Evolutionary conservation across 257 asterid species (phyloP), one percentile per base, ranked within the genome.

Genomic region (Solanum pimpinellifolium): DNA sequence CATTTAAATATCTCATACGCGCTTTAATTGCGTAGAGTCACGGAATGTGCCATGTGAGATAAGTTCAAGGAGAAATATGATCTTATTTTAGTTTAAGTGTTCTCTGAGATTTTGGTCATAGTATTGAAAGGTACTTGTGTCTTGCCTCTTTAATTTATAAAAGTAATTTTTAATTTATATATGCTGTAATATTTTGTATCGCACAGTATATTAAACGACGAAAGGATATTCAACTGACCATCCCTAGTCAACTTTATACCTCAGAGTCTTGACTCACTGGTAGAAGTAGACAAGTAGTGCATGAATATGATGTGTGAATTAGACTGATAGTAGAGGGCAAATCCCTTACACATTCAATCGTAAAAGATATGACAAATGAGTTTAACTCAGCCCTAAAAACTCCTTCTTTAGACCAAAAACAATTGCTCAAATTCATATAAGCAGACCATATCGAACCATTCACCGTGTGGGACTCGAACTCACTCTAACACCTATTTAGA

Each of bases 341-440:
- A 8, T 31, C 42, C n/a, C 44, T 72, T 72, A 9, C 31, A 37
- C 42, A 56, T 56, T 7, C n/a, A 0, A 7, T 56, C 18, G 62
- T 7, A 11, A 0, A 56, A 18, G 0, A 18, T 18, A 0, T 56
- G 66, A 56, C 0, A 20, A 5, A 0, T 20, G 2, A 20, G 66
- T 2, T 2, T 59, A 20, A 59, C 25, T 59, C 0, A 0, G 20
- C 12, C 66, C 25, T 20, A 7, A 59, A 59, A 59, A 1, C 5
- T 20, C 25, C 25, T 59, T 20, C 12, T 59, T 59, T 25, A 59
- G 66, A 11, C 11, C 0, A 59, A 5, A 4, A 56, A 56, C 4
- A 20, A 56, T 20, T 20, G 0, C 66, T 0, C 25, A 56, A 56
- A 59, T 20, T 0, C 25, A 59, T 20, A 8, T 59, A 20, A 59